Conservation (phyloP, 75 land plant species). For the Picea sitchensis region DNA sequence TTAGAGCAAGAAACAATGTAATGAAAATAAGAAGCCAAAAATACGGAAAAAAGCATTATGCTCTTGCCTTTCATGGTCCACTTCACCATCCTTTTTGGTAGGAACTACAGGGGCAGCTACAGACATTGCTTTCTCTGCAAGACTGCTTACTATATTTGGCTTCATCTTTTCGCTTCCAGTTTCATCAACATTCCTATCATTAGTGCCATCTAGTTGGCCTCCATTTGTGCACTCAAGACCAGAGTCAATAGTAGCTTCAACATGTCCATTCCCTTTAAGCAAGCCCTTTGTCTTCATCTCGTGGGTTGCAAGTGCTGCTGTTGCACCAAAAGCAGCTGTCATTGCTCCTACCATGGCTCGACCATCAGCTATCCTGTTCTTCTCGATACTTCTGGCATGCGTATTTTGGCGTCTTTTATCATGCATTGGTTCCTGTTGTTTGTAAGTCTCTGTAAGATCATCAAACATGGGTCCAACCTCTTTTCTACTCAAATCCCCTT, state of each 20-base stretch:
- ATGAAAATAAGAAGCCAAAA: not conserved
- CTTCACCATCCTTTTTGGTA: slow-evolving; percentile 76
- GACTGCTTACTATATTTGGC: slow-evolving; percentile 56
- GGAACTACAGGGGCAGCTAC: slow-evolving; percentile 98
- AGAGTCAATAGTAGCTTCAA: not conserved
- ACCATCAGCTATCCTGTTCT: slow-evolving; percentile 12
- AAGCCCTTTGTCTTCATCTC: slow-evolving; percentile 18
- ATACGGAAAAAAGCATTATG: slow-evolving; percentile 1
- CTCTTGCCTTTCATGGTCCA: slow-evolving; percentile 88
- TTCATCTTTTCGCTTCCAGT: slow-evolving; percentile 26
- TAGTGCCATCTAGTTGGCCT: not conserved
- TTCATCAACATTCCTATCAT: slow-evolving; percentile 16
- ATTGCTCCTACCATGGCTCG: slow-evolving; percentile 69
- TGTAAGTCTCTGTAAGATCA: not conserved
- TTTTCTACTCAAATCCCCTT: not conserved
- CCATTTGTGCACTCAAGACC: not conserved
- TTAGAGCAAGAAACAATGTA: slow-evolving; percentile 6
- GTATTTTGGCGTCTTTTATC: slow-evolving; percentile 13
- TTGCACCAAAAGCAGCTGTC: slow-evolving; percentile 87
- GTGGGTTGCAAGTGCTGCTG: slow-evolving; percentile 64
- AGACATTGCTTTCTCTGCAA: slow-evolving; percentile 97
- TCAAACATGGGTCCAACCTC: not conserved
- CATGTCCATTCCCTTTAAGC: not conserved
- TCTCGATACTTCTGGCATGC: not conserved
- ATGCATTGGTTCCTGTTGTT: not conserved